Evolutionary conservation across 805 yeast species (phyloP).

Genomic region (Lachancea sp.): DNA sequence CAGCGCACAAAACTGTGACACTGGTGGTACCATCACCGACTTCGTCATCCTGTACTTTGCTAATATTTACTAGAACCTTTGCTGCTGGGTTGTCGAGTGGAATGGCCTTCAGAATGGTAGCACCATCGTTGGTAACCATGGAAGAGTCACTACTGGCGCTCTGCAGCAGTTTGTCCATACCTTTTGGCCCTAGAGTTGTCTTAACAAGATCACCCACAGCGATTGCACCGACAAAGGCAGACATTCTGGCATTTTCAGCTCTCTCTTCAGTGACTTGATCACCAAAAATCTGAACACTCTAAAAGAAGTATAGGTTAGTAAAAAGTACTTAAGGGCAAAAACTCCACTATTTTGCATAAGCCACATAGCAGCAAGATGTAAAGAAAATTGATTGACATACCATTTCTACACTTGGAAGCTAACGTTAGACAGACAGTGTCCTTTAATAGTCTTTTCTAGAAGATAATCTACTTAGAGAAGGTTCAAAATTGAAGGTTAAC

Average conservation of each 20-base stretch:
- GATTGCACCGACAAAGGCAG: slow-evolving; percentile 96
- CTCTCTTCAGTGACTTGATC: slow-evolving; percentile 97
- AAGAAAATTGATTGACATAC: neutral
- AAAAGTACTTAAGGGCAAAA: neutral
- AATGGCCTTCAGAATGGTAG: slow-evolving; percentile 87
- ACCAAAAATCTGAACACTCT: slow-evolving; percentile 82
- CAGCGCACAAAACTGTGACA: slow-evolving; percentile 87
- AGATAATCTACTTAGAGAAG: no score
- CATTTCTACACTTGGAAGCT: no score
- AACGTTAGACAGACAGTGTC: no score
- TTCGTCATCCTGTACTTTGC: slow-evolving; percentile 96
- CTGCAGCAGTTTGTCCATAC: slow-evolving; percentile 94
- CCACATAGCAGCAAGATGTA: neutral
- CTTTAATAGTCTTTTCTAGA: no score
- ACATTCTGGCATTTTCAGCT: slow-evolving; percentile 95
- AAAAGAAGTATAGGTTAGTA: slow-evolving; percentile 3
- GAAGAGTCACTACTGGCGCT: slow-evolving; percentile 74
- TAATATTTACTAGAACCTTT: slow-evolving; percentile 85
- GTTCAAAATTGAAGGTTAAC: neutral
- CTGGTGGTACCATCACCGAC: slow-evolving; percentile 99
- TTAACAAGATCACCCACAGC: slow-evolving; percentile 98
- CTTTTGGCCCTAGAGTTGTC: slow-evolving; percentile 93
- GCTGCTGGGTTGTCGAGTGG: slow-evolving; percentile 98
- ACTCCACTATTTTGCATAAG: no score
- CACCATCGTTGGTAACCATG: slow-evolving; percentile 95